These are phyloP conservation scores for Gaeumannomyces tritici DNA, from an alignment of 2,329 filamentous ascomycete species.

Conservation along the genomic window DNA sequence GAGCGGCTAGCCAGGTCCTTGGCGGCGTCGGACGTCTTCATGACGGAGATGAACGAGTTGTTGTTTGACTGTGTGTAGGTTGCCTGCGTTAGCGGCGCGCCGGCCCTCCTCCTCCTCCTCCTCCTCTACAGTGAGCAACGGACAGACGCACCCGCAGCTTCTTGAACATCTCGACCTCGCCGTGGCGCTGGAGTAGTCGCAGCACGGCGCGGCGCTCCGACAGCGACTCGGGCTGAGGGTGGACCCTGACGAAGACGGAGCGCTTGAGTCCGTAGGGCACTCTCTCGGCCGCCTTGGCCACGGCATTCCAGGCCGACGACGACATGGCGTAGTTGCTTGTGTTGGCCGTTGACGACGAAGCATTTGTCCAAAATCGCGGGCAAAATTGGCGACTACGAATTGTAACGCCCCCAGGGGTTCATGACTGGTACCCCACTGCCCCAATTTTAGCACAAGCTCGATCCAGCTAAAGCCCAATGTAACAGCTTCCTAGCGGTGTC, in stretches of 20 bases:
- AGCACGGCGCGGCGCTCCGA: conserved; percentile 46
- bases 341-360: neutral
- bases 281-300: neutral
- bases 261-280: conserved; percentile 8
- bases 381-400: too few relatives aligned
- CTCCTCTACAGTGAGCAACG: neutral
- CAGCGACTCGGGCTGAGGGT: conserved; percentile 40
- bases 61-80: conserved; percentile 9
- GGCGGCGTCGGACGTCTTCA: conserved; percentile 29
- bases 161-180: conserved; percentile 43
- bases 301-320: neutral
- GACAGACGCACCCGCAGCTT: conserved; percentile 26
- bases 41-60: conserved; percentile 40
- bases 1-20: conserved; percentile 30
- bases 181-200: conserved; percentile 38
- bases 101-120: too few relatives aligned
- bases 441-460: too few relatives aligned
- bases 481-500: too few relatives aligned
- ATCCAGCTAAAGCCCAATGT: too few relatives aligned
- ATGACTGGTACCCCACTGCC: too few relatives aligned
- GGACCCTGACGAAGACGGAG: conserved; percentile 37
- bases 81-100: neutral
- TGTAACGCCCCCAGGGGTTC: too few relatives aligned
- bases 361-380: too few relatives aligned
- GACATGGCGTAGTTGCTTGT: neutral